phyloP scores from a whole-genome alignment of 768 basidiomycete species.

The Tulasnella sp. region DNA sequence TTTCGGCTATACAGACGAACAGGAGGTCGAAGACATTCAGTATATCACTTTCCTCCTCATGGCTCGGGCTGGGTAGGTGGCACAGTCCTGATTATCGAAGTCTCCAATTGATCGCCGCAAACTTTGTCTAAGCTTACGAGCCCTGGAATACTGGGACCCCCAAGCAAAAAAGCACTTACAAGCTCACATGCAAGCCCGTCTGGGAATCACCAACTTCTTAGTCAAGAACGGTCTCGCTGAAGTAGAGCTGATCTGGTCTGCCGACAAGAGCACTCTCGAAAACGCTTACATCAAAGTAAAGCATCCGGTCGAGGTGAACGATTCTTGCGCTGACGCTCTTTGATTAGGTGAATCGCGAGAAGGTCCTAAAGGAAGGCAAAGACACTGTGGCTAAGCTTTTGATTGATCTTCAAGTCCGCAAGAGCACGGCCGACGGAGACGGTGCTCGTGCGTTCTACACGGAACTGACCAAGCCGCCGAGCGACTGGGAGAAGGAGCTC shows the following conservation, averaged over 20 bases:
- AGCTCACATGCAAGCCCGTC: conserved; percentile 81
- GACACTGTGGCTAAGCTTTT: conserved; percentile 62
- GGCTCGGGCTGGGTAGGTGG: conserved; percentile 53
- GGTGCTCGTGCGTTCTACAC: conserved; percentile 73
- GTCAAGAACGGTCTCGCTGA: conserved; percentile 55
- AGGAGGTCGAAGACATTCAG: conserved; percentile 67
- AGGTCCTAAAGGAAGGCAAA: conserved; percentile 53
- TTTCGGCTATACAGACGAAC: conserved; percentile 64
- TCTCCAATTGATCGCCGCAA: background rate
- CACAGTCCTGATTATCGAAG: conserved; percentile 20
- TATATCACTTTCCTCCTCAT: conserved; percentile 73
- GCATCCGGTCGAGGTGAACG: conserved; percentile 5
- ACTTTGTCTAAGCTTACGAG: conserved; percentile 33
- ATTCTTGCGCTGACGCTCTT: background rate
- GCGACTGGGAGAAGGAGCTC: conserved; percentile 63
- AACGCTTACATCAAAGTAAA: conserved; percentile 60
- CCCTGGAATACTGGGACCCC: conserved; percentile 76
- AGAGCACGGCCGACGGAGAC: conserved; percentile 72
- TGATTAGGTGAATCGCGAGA: conserved; percentile 55
- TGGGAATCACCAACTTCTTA: conserved; percentile 75
- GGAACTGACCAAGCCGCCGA: conserved; percentile 60
- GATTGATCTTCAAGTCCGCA: conserved; percentile 70
- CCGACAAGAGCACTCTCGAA: conserved; percentile 41
- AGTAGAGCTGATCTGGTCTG: conserved; percentile 54
- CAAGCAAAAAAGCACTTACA: conserved; percentile 72